phyloP scores from a whole-genome alignment of 257 asterid species.

The Fraxinus quadrangulata region DNA sequence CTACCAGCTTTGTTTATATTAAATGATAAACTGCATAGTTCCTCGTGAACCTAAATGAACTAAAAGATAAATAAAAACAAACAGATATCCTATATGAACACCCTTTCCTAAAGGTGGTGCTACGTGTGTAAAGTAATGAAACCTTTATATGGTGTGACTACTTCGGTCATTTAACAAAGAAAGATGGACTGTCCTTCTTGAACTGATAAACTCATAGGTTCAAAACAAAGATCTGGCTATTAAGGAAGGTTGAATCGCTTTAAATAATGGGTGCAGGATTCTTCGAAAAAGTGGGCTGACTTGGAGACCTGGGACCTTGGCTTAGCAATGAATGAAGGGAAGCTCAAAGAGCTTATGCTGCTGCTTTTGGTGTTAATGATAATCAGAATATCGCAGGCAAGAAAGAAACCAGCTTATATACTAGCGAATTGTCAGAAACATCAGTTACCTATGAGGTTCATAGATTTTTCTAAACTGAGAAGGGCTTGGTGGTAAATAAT shows the following conservation, averaged over 20 bases:
- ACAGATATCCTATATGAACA: too few species aligned
- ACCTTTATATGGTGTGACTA: too few species aligned
- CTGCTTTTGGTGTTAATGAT: not conserved
- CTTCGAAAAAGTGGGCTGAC: not conserved
- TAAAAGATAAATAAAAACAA: too few species aligned
- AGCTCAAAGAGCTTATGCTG: too few species aligned
- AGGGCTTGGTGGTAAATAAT: constrained; percentile 77
- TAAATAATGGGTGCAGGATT: not conserved
- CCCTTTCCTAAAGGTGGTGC: too few species aligned
- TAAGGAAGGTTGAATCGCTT: too few species aligned
- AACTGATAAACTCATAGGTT: too few species aligned
- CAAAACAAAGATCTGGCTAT: too few species aligned
- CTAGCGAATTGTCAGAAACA: not conserved
- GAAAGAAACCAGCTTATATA: not conserved
- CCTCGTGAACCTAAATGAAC: not conserved
- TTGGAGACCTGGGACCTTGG: not conserved
- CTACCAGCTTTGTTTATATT: not conserved
- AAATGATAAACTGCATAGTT: too few species aligned
- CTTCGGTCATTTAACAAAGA: too few species aligned
- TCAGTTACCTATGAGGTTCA: constrained; percentile 52
- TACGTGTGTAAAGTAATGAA: too few species aligned
- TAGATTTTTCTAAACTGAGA: constrained; percentile 50
- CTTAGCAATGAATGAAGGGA: not conserved
- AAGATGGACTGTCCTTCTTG: too few species aligned
- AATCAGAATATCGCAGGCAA: not conserved